Evolutionary conservation across 768 basidiomycete genomes (phyloP).

Genomic region (Trametopsis cervina): DNA sequence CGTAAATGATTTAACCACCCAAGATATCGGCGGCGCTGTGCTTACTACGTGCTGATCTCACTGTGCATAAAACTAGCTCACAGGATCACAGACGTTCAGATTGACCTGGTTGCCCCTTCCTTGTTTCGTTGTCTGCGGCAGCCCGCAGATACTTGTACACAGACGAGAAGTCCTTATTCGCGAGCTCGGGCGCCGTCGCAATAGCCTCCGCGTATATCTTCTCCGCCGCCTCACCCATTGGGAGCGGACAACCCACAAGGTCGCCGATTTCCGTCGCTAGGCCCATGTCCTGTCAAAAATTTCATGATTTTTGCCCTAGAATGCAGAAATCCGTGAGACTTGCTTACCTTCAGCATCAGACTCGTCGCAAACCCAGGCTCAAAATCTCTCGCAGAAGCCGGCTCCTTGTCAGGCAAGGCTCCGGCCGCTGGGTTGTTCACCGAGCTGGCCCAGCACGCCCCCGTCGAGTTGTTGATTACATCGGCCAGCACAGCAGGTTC

Average conservation of each 20-base stretch:
- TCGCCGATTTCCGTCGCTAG: conserved; percentile 63
- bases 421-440: conserved; percentile 85
- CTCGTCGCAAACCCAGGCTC: conserved; percentile 82
- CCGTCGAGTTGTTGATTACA: conserved; percentile 83
- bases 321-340: not conserved
- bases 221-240: conserved; percentile 60
- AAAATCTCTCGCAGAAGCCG: conserved; percentile 78
- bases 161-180: conserved; percentile 71
- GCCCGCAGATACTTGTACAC: conserved; percentile 60
- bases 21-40: too few relatives aligned
- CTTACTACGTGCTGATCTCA: too few relatives aligned
- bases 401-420: conserved; percentile 61
- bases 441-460: conserved; percentile 75
- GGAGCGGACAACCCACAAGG: conserved; percentile 42
- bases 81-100: too few relatives aligned
- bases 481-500: conserved; percentile 69
- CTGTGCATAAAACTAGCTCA: too few relatives aligned
- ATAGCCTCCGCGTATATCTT: conserved; percentile 55
- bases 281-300: conserved; percentile 63
- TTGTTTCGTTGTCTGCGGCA: conserved; percentile 15
- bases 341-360: conserved; percentile 72
- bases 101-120: too few relatives aligned
- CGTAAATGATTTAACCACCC: too few relatives aligned
- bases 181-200: conserved; percentile 48
- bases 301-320: conserved; percentile 1